A percentile compares a stretch with the other conserved stretches of the same genome.
Evolutionary conservation across 1,284 basidiomycete genomes (phyloP).

Genomic region (Inonotus hispidus): DNA sequence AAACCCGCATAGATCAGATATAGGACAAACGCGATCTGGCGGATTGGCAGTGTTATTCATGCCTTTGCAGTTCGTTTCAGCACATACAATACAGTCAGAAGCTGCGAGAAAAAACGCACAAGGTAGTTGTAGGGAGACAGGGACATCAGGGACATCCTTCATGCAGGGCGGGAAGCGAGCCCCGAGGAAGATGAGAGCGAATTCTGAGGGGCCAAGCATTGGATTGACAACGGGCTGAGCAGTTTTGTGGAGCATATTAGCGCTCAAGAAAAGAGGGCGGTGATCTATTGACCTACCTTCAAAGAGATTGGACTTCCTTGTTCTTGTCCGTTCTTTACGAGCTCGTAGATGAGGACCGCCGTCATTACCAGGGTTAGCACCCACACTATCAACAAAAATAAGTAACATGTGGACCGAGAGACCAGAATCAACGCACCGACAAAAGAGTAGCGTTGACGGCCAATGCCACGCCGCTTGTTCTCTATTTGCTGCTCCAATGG

Average conservation of each 20-base stretch:
- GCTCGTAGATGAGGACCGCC: constrained; percentile 71
- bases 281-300: constrained; percentile 42
- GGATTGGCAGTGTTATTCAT: constrained; percentile 75
- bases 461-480: constrained; percentile 77
- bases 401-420: neutral
- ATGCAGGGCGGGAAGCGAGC: constrained; percentile 90
- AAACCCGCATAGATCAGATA: constrained; percentile 86
- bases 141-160: constrained; percentile 63
- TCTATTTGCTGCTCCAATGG: constrained; percentile 82
- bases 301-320: constrained; percentile 80
- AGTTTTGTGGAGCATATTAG: constrained; percentile 27
- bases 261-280: constrained; percentile 8
- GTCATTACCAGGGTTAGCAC: constrained; percentile 61
- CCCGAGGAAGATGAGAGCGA: constrained; percentile 84
- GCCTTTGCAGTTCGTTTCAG: constrained; percentile 36
- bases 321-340: constrained; percentile 64
- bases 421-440: constrained; percentile 46
- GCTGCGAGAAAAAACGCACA: constrained; percentile 41
- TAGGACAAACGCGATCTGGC: constrained; percentile 60
- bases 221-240: constrained; percentile 75
- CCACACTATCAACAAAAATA: constrained; percentile 43
- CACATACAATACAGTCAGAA: constrained; percentile 4
- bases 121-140: constrained; percentile 53
- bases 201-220: constrained; percentile 87
- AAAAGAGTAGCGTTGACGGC: constrained; percentile 76